A percentile compares a stretch with the other conserved stretches of the same genome.
Conservation (phyloP, 768 basidiomycete genomes). For the Termitomyces bulborhizus region DNA sequence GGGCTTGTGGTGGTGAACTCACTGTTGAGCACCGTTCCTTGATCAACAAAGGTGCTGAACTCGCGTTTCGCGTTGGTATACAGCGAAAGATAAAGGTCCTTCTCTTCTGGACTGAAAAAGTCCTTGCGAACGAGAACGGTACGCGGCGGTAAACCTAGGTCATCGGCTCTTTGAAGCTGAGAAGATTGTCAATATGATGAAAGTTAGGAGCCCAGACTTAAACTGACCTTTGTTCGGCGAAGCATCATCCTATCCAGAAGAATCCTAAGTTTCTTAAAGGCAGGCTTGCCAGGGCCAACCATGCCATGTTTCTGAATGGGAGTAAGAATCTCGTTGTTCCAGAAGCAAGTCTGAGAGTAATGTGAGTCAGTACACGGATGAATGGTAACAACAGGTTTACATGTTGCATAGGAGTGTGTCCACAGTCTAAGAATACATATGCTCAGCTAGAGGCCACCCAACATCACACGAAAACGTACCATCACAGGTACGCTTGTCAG, state of each 20-base stretch:
- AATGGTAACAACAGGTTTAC: slow-evolving; percentile 29
- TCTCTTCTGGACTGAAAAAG: slow-evolving; percentile 95
- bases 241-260: slow-evolving; percentile 95
- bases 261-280: slow-evolving; percentile 90
- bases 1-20: slow-evolving; percentile 22
- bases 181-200: not conserved
- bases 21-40: slow-evolving; percentile 93
- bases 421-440: slow-evolving; percentile 48
- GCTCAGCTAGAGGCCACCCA: not conserved
- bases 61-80: slow-evolving; percentile 92
- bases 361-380: slow-evolving; percentile 5
- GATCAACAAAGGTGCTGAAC: slow-evolving; percentile 85
- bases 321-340: slow-evolving; percentile 94
- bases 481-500: slow-evolving; percentile 77
- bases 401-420: slow-evolving; percentile 82
- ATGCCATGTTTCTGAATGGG: slow-evolving; percentile 94
- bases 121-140: slow-evolving; percentile 85
- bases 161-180: slow-evolving; percentile 91
- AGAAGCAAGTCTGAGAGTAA: slow-evolving; percentile 73
- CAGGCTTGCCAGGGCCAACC: slow-evolving; percentile 66
- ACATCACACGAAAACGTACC: slow-evolving; percentile 34
- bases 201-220: not conserved
- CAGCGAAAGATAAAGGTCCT: slow-evolving; percentile 86
- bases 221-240: slow-evolving; percentile 69
- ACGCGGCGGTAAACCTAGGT: slow-evolving; percentile 90